Conservation (phyloP, 1,139 yeast species). For the Saccharomycopsis crataegensis region DNA sequence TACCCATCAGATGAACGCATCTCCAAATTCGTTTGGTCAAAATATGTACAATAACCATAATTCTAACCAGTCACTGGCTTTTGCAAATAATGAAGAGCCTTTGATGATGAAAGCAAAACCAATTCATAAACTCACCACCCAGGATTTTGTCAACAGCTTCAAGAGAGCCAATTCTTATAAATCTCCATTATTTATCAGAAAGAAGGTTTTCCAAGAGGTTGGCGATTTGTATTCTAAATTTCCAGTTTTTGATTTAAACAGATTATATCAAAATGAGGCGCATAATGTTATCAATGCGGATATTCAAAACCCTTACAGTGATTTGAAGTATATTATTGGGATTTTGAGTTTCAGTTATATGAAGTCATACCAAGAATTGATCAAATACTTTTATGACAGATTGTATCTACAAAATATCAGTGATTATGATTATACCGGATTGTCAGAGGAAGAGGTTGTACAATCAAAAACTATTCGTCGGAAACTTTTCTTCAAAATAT, state of each 20-base stretch:
- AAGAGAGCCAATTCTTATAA: conserved; percentile 11
- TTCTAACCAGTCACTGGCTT: too few relatives aligned
- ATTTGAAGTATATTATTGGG: conserved; percentile 10
- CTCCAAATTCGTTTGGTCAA: too few relatives aligned
- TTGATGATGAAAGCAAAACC: background rate
- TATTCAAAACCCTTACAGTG: background rate
- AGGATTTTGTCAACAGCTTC: conserved; percentile 7
- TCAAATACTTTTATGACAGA: conserved; percentile 19
- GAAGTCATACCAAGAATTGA: conserved; percentile 18
- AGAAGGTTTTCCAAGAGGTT: conserved; percentile 17
- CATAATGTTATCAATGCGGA: background rate
- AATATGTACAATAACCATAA: too few relatives aligned
- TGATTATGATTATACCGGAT: conserved; percentile 2
- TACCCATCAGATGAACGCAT: too few relatives aligned
- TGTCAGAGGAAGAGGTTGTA: background rate
- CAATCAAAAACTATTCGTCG: conserved; percentile 1
- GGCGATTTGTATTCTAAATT: conserved; percentile 19
- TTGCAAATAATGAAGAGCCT: background rate
- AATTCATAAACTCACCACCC: background rate
- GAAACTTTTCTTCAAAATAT: conserved; percentile 18
- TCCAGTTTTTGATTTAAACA: conserved; percentile 17
- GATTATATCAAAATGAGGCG: background rate
- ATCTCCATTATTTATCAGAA: conserved; percentile 17
- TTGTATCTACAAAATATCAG: conserved; percentile 6
- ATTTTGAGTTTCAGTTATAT: conserved; percentile 17